phyloP scores from a whole-genome alignment of 2,329 filamentous ascomycete genomes.

The Pestalotiopsis sp. region DNA sequence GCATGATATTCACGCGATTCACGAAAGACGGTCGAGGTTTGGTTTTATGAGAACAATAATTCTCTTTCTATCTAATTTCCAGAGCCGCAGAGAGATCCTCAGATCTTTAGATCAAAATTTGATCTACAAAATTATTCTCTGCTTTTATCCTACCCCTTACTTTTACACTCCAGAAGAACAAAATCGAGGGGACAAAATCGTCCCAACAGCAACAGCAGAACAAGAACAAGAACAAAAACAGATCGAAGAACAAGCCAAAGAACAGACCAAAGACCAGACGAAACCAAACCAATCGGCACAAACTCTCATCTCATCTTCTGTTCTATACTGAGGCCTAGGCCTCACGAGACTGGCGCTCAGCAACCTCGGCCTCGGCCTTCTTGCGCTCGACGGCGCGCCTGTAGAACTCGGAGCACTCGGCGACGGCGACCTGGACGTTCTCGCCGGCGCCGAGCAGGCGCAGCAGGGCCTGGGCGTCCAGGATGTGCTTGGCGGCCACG shows the following conservation, averaged over 20 bases:
- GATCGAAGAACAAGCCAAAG: too few relatives aligned
- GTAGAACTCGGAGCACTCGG: constrained; percentile 57
- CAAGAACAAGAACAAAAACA: not conserved
- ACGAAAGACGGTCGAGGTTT: not conserved
- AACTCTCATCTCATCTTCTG: not conserved
- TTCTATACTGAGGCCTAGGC: not conserved
- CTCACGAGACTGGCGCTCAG: not conserved
- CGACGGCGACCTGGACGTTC: constrained; percentile 46
- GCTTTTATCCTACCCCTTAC: not conserved
- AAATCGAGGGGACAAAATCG: not conserved
- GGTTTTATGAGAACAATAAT: not conserved
- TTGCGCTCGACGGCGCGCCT: constrained; percentile 53
- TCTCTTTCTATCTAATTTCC: not conserved
- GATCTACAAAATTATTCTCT: not conserved
- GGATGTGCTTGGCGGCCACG: constrained; percentile 59
- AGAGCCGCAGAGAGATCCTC: not conserved
- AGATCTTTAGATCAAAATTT: not conserved
- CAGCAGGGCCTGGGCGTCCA: constrained; percentile 54
- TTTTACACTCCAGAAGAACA: not conserved
- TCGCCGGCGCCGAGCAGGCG: constrained; percentile 50
- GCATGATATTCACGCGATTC: not conserved
- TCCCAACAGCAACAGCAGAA: not conserved
- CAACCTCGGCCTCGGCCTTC: constrained; percentile 18
- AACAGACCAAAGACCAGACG: too few relatives aligned
- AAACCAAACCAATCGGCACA: too few relatives aligned